phyloP scores from a whole-genome alignment of 2,329 filamentous ascomycete species.

The Hypocrella siamensis region DNA sequence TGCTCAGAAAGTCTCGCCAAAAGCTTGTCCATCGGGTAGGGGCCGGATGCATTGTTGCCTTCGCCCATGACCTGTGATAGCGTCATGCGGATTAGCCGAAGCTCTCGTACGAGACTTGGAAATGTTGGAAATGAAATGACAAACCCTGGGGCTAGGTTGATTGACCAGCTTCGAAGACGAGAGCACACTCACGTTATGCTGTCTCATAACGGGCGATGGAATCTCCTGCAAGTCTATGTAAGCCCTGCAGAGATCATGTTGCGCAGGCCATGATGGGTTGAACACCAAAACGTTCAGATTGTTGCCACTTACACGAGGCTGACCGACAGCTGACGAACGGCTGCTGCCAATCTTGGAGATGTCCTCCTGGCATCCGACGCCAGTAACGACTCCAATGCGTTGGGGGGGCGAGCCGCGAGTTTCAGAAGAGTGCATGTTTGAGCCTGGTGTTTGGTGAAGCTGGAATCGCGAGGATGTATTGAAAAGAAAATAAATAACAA shows the following conservation, averaged over 20 bases:
- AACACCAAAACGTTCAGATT: background rate
- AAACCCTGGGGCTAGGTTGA: conserved; percentile 37
- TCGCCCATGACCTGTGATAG: conserved; percentile 18
- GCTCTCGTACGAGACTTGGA: background rate
- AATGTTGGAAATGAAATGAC: background rate
- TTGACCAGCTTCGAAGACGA: conserved; percentile 39
- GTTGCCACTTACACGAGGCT: conserved; percentile 7
- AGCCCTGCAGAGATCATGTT: no score
- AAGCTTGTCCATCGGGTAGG: conserved; percentile 53
- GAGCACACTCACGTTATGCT: conserved; percentile 31
- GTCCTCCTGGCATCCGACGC: conserved; percentile 9
- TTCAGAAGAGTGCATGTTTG: conserved; percentile 15
- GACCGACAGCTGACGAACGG: conserved; percentile 4
- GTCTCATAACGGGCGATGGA: conserved; percentile 9
- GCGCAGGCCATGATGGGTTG: no score
- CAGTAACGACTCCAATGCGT: conserved; percentile 7
- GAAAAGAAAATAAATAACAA: conserved; percentile 6
- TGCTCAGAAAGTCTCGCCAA: conserved; percentile 62
- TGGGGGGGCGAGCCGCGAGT: conserved; percentile 13
- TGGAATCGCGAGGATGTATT: conserved; percentile 4
- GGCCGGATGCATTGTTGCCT: conserved; percentile 16
- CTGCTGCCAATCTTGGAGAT: conserved; percentile 6
- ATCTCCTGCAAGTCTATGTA: conserved; percentile 7
- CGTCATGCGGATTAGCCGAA: conserved; percentile 5
- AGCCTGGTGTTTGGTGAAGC: conserved; percentile 1